Percentiles rank a stretch among this genome's conserved stretches.
phyloP scores from a whole-genome alignment of 2,329 filamentous ascomycete species.

The Pseudocercospora crystallina region DNA sequence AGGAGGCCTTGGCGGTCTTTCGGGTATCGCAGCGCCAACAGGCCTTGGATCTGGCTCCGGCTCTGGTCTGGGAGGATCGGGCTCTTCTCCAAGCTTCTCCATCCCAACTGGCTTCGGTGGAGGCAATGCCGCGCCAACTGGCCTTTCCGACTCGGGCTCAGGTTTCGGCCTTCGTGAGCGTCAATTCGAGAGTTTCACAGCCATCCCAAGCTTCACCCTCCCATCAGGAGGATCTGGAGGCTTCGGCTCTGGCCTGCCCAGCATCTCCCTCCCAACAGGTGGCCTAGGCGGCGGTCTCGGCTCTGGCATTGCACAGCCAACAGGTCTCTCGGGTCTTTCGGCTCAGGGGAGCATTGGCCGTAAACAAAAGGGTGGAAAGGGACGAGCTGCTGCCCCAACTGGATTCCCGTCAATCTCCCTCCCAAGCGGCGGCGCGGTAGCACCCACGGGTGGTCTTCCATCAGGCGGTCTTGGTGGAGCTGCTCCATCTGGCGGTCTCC shows the following conservation, averaged over 20 bases:
- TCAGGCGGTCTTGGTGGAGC: background rate
- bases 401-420: background rate
- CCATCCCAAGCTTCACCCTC: background rate
- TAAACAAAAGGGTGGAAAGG: background rate
- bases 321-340: background rate
- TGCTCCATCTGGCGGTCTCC: background rate
- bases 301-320: conserved; percentile 6
- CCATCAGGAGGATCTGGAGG: background rate
- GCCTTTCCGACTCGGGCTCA: background rate
- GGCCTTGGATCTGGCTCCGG: conserved; percentile 2
- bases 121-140: background rate
- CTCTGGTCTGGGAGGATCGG: conserved; percentile 1
- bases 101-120: conserved; percentile 9
- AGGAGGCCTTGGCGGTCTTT: background rate
- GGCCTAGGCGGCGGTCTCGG: conserved; percentile 2
- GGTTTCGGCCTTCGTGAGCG: background rate
- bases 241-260: conserved; percentile 2
- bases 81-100: conserved; percentile 1
- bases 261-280: background rate
- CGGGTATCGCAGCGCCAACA: conserved; percentile 7
- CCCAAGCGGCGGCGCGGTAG: background rate
- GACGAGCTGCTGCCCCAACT: conserved; percentile 1
- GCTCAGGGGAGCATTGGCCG: background rate
- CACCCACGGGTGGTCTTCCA: background rate
- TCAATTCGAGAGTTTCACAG: background rate